Evolutionary conservation across 2,329 filamentous ascomycete species (phyloP).

Genomic region (Ophiostoma sp.): DNA sequence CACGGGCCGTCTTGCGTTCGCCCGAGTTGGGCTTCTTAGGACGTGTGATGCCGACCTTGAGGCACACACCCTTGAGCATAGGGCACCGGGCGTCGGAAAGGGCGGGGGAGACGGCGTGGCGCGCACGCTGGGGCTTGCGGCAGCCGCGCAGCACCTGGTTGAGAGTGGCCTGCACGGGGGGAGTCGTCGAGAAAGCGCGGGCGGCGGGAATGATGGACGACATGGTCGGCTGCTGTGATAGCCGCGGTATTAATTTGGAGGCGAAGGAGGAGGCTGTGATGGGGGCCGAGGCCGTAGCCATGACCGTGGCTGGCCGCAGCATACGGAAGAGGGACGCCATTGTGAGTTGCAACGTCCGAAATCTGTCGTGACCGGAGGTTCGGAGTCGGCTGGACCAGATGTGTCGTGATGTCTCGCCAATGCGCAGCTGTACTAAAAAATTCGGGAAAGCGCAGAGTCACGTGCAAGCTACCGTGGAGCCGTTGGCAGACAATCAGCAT

Average conservation of each 20-base stretch:
- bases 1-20: slow-evolving; percentile 89
- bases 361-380: not conserved
- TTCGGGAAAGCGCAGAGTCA: not conserved
- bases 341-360: not conserved
- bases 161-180: slow-evolving; percentile 55
- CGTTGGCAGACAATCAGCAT: not conserved
- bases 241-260: slow-evolving; percentile 27
- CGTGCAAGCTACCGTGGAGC: not conserved
- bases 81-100: slow-evolving; percentile 64
- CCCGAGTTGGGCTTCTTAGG: slow-evolving; percentile 99
- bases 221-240: slow-evolving; percentile 28
- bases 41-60: slow-evolving; percentile 87
- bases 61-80: slow-evolving; percentile 88
- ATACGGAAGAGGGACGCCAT: slow-evolving; percentile 36
- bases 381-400: not conserved
- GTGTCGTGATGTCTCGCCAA: not conserved
- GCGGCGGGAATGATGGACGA: slow-evolving; percentile 30
- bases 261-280: slow-evolving; percentile 21
- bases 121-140: slow-evolving; percentile 70
- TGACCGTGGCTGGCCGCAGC: slow-evolving; percentile 29
- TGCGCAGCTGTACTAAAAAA: slow-evolving; percentile 6
- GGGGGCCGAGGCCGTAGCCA: not conserved
- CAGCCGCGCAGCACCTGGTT: slow-evolving; percentile 73
- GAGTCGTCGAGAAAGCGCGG: slow-evolving; percentile 39
- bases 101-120: slow-evolving; percentile 83